Conservation (phyloP, 1,284 basidiomycete species). For the Sanguinoderma infundibulare region DNA sequence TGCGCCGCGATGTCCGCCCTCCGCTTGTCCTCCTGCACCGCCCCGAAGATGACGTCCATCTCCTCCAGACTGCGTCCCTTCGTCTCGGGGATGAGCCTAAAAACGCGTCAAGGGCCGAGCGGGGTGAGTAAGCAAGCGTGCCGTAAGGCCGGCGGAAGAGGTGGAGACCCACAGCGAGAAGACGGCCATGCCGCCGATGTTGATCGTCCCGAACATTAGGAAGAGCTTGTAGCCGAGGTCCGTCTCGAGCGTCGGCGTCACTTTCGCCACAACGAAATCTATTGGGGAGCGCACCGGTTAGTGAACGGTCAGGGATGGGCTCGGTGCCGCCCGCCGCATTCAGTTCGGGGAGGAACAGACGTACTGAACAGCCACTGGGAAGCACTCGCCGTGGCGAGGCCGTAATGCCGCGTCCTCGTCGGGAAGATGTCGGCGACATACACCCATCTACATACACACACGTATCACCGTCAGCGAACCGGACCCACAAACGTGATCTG, state of each 20-base stretch:
- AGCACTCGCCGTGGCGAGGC: conserved; percentile 69
- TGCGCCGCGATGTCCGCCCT: conserved; percentile 55
- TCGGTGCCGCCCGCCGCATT: background rate
- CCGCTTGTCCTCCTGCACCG: conserved; percentile 62
- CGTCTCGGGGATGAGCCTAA: conserved; percentile 73
- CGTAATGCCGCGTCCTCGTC: conserved; percentile 79
- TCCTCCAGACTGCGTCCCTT: conserved; percentile 76
- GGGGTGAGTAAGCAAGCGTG: background rate
- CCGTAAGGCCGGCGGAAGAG: background rate
- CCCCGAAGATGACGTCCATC: conserved; percentile 83
- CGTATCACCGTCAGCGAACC: background rate
- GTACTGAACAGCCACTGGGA: conserved; percentile 83
- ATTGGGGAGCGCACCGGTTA: background rate
- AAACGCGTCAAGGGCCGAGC: conserved; percentile 10
- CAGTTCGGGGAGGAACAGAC: conserved; percentile 29
- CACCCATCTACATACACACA: conserved; percentile 52
- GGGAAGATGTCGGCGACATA: conserved; percentile 85
- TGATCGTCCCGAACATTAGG: conserved; percentile 71
- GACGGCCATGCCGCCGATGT: conserved; percentile 44
- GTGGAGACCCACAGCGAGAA: conserved; percentile 35
- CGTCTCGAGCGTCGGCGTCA: conserved; percentile 68
- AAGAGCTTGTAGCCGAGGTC: conserved; percentile 70
- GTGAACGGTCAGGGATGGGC: background rate
- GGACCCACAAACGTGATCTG: background rate
- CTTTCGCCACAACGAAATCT: conserved; percentile 79